Conservation (phyloP, 768 basidiomycete genomes). For the Nidularia pulvinata region DNA sequence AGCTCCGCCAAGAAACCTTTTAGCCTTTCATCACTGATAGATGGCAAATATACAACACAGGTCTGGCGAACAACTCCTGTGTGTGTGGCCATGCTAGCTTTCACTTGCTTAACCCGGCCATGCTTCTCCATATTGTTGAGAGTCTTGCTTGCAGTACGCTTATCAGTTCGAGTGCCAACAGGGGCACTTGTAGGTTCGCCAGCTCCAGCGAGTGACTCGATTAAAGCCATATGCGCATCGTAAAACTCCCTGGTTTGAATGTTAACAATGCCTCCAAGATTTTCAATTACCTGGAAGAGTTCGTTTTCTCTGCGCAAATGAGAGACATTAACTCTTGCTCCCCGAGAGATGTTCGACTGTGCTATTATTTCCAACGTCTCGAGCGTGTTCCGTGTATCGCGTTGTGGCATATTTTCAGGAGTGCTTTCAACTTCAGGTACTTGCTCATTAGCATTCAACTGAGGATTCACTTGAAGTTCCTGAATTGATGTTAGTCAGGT, state of each 20-base stretch:
- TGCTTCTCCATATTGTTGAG: conserved; percentile 62
- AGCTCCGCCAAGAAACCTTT: conserved; percentile 58
- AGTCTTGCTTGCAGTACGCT: conserved; percentile 64
- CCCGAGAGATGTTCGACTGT: conserved; percentile 1
- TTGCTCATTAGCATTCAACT: too few species aligned
- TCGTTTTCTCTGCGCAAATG: conserved; percentile 83
- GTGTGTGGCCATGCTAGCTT: conserved; percentile 56
- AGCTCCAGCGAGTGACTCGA: conserved; percentile 52
- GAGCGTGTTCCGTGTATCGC: too few species aligned
- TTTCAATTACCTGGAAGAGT: conserved; percentile 63
- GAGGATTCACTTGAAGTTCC: too few species aligned
- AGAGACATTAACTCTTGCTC: conserved; percentile 65
- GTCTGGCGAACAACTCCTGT: conserved; percentile 61
- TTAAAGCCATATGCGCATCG: conserved; percentile 63
- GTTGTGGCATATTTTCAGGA: too few species aligned
- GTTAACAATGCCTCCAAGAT: conserved; percentile 66
- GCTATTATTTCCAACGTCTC: too few species aligned
- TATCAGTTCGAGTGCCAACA: conserved; percentile 68
- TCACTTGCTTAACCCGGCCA: conserved; percentile 70
- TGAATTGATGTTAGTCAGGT: too few species aligned
- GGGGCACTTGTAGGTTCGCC: conserved; percentile 76
- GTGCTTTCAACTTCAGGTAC: too few species aligned
- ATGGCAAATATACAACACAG: conserved; percentile 67
- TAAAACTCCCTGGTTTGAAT: conserved; percentile 68
- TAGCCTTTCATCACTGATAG: conserved; percentile 49